Evolutionary conservation across 805 yeast genomes (phyloP).

Genomic region (Pichia ethanolica): DNA sequence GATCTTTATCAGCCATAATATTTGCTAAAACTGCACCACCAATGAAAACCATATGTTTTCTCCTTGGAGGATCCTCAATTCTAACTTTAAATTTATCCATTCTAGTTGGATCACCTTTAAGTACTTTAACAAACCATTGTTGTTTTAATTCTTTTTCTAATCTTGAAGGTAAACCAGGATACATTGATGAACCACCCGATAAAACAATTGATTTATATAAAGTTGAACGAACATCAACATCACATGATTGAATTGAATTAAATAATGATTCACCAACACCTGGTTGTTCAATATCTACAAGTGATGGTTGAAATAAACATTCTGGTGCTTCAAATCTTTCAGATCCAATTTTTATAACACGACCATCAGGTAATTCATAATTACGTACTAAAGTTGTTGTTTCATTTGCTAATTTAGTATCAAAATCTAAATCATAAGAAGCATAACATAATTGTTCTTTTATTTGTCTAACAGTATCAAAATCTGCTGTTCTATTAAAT

Average conservation of each 20-base stretch:
- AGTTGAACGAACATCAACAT: constrained; percentile 84
- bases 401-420: constrained; percentile 78
- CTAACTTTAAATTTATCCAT: constrained; percentile 88
- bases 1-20: constrained; percentile 97
- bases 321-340: constrained; percentile 97
- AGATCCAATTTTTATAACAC: constrained; percentile 87
- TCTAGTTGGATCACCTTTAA: constrained; percentile 80
- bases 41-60: constrained; percentile 96
- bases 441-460: constrained; percentile 95
- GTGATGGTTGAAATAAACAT: constrained; percentile 90
- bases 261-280: constrained; percentile 92
- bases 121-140: constrained; percentile 85
- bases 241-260: constrained; percentile 90
- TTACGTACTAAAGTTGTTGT: constrained; percentile 91
- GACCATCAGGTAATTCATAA: constrained; percentile 94
- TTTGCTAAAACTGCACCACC: constrained; percentile 98
- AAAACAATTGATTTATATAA: constrained; percentile 87
- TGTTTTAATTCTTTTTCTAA: constrained; percentile 94
- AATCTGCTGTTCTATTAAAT: constrained; percentile 96
- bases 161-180: constrained; percentile 95
- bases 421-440: constrained; percentile 87
- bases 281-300: constrained; percentile 94
- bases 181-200: constrained; percentile 98
- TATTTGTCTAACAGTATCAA: constrained; percentile 96
- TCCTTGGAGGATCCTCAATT: constrained; percentile 97